Base-by-base conservation (phyloP, 2,329 filamentous ascomycete species). In the Beauveria australis region DNA sequence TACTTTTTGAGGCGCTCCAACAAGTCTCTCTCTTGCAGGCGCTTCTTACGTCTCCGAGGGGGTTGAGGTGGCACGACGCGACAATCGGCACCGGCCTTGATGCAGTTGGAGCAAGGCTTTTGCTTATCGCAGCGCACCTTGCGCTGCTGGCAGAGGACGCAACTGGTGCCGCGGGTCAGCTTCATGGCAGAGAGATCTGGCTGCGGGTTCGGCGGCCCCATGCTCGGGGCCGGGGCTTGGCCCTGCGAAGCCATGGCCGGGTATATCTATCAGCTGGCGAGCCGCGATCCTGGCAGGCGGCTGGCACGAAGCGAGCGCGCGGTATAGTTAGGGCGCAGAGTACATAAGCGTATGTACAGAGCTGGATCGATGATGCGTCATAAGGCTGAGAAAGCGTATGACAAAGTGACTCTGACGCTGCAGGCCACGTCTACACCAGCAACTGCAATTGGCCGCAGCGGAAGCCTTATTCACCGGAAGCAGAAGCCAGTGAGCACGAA, bases 81-180 rank as follows among this genome's bases (percentile, higher is more conserved):
- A 69, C 86, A 91, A 65, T 89, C 81, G 37, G 80, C 80, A 24
- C 78, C 74, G 57, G 82, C 80, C 72, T 82, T 87, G 69, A 84
- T 76, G 68, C 88, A 91, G 72, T 88, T 87, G 67, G 81, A 78
- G 69, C 89, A 91, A 18, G 88, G 88, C 72, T 86, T 86, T 66
- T 81, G 83, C 72, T 87, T 88, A 72, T 91, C 85, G 72, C 89
- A 91, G 62, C 86, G 86, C 47, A 91, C 81, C 71, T 91, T 91
- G 63, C 88, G 84, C 70, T 89, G 87, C 70, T 92, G 88, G 69
- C 89, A 93, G 22, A 86, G 78, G 16, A 90, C 79, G 67, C 89
- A 93, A 63, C 81, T 84, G 63, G 83, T 82, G 62, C 82, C 82
- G 54, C 82, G 77, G 44, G 81, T 84, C 66, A 85, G 72, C 71